Evolutionary conservation across 768 basidiomycete genomes (phyloP).

Genomic region (Mycena amicta): DNA sequence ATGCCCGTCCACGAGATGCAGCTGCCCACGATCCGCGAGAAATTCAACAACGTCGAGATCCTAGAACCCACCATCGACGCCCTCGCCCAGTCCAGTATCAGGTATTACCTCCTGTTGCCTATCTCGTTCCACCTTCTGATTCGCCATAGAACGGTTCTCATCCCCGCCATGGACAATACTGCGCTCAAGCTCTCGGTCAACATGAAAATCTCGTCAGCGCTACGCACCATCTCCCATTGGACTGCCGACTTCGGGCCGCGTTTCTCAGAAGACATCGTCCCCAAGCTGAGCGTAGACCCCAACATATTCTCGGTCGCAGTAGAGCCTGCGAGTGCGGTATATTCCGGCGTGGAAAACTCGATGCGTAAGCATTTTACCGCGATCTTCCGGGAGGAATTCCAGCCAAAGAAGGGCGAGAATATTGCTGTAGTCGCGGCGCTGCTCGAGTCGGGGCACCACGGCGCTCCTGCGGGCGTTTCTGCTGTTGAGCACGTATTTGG

Average conservation of each 20-base stretch:
- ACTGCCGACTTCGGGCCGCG: constrained; percentile 60
- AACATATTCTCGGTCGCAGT: constrained; percentile 45
- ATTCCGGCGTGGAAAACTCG: constrained; percentile 43
- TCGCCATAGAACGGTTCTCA: constrained; percentile 44
- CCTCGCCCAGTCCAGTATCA: constrained; percentile 54
- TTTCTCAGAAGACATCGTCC: constrained; percentile 52
- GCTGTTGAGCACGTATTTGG: constrained; percentile 49
- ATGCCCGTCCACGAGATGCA: constrained; percentile 62
- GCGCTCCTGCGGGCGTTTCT: constrained; percentile 42
- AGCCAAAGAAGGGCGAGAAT: constrained; percentile 41
- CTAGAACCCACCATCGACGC: constrained; percentile 44
- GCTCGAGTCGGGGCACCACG: constrained; percentile 53
- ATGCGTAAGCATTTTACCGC: constrained; percentile 56
- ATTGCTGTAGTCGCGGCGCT: constrained; percentile 55
- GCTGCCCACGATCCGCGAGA: constrained; percentile 43
- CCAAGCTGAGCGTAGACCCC: constrained; percentile 47
- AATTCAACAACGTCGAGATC: constrained; percentile 45
- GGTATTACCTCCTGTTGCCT: constrained; percentile 32
- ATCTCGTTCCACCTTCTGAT: constrained; percentile 3
- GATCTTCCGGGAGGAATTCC: constrained; percentile 47
- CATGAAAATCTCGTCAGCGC: constrained; percentile 58
- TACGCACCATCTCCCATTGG: constrained; percentile 62
- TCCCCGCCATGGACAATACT: constrained; percentile 46
- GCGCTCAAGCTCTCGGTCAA: constrained; percentile 56
- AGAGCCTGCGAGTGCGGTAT: constrained; percentile 55